Base-by-base conservation (phyloP, 805 yeast species). In the Saccharomycopsis fodiens region DNA sequence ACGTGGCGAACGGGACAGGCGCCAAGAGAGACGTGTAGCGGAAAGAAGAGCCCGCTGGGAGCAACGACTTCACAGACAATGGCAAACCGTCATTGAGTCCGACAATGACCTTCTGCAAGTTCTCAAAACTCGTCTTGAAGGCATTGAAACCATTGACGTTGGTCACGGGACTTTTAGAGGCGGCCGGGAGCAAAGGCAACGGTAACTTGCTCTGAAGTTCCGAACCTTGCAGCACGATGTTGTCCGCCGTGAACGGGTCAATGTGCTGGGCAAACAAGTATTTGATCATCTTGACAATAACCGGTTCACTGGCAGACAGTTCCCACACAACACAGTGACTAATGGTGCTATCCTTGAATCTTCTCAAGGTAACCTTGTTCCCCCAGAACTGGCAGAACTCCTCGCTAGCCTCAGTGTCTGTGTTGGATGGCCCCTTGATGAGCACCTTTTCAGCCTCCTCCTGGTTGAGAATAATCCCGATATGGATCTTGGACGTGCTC, bases 301-400 rank as follows among this genome's bases (percentile, higher is more conserved):
- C 71, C 1, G 93, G 82, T 46, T 76, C 80, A 19, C 69, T 65
- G 17, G 74, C 63, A 3, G 74, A 66, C 3, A 68, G 63, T 2
- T 63, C 57, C 97, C 97, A 93, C 25, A 88, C 82, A 46, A 93
- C 94, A 60, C 95, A 85, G 63, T 93, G 94, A 51, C 78, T 81
- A 49, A 93, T 88, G 3, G 82, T 70, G 32, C 97, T 97, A 63
- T 93, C 96, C 58, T 85, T 88, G 67, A 91, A 93, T 60, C 93
- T 78, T 68, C 99, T 78, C 46, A 93, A 69, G 12, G 93, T 85
- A 0, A 95, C 79, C 53, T 77, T 82, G 7, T 74, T 58, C 8
- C 97, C 97, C 99, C 99, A 93, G 59, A 93, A 89, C 4, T 76
- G 66, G 54, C 84, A 76, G 67, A 93, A 93, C 45, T 73, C 70